Evolutionary conservation across 164 flowering plant genomes (phyloP).

Genomic region (Chimonanthus praecox): DNA sequence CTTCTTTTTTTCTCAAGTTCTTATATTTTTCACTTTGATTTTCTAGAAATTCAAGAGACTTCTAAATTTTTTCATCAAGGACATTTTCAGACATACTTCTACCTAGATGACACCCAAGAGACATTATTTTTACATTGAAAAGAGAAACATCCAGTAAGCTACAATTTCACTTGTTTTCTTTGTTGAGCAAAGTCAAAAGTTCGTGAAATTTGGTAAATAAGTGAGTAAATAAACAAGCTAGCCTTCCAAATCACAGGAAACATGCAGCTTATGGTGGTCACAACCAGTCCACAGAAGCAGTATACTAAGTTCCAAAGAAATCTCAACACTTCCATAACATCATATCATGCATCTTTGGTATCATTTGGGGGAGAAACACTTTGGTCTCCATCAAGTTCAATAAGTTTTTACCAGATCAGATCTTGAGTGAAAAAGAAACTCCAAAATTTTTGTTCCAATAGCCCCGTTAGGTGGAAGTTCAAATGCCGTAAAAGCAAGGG

Average conservation of each 20-base stretch:
- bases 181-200: neutral
- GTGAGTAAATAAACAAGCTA: neutral
- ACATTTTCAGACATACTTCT: neutral
- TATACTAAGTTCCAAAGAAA: neutral
- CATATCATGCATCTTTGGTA: neutral
- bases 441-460: slow-evolving; percentile 79
- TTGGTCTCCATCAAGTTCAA: neutral
- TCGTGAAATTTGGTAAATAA: too few relatives aligned
- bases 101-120: neutral
- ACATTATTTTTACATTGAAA: neutral
- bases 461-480: slow-evolving; percentile 99
- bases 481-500: slow-evolving; percentile 93
- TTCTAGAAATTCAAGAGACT: neutral
- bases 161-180: neutral
- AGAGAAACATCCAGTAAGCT: neutral
- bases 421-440: slow-evolving; percentile 88
- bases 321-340: neutral
- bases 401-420: slow-evolving; percentile 68
- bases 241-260: neutral
- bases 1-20: neutral
- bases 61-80: too few relatives aligned
- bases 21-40: neutral
- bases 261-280: neutral
- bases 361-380: too few relatives aligned
- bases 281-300: neutral